Conservation (phyloP, 371 early-diverging fungal genomes). For the Syncephalastrum monosporum region DNA sequence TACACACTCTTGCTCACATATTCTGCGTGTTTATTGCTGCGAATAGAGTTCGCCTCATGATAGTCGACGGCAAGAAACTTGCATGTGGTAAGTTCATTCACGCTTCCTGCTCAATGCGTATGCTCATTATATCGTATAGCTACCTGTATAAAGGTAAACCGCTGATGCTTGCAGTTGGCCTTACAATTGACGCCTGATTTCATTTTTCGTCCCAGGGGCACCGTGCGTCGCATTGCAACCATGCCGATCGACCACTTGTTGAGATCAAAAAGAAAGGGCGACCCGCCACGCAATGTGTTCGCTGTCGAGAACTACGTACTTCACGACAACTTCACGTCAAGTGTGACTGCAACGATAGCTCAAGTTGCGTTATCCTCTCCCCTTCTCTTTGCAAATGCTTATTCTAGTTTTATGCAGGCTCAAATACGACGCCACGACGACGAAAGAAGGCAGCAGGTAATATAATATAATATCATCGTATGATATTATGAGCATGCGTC, state of each 20-base stretch:
- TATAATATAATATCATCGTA: too few species aligned
- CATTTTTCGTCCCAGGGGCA: constrained; percentile 45
- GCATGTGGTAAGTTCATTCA: constrained; percentile 20
- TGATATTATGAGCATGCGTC: too few species aligned
- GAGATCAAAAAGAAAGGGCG: constrained; percentile 77
- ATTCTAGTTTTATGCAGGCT: too few species aligned
- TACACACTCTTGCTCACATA: background rate
- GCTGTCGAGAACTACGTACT: constrained; percentile 71
- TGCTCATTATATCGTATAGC: constrained; percentile 15
- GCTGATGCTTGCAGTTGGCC: too few species aligned
- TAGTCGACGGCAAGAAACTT: constrained; percentile 22
- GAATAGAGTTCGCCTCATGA: constrained; percentile 9
- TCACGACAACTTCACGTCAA: constrained; percentile 73
- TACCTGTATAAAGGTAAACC: constrained; percentile 42
- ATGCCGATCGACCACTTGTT: constrained; percentile 61
- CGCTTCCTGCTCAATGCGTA: constrained; percentile 1
- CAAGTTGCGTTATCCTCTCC: constrained; percentile 5
- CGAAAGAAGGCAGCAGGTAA: too few species aligned
- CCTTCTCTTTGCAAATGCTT: too few species aligned
- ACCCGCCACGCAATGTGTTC: constrained; percentile 76
- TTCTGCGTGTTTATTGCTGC: background rate
- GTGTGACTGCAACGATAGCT: constrained; percentile 60
- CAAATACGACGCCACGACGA: too few species aligned
- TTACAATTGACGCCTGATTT: too few species aligned
- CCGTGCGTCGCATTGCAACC: constrained; percentile 60